These are phyloP conservation scores for Globisporangium cederbergense DNA, from an alignment of 352 stramenopile genomes.

Conservation along the genomic window DNA sequence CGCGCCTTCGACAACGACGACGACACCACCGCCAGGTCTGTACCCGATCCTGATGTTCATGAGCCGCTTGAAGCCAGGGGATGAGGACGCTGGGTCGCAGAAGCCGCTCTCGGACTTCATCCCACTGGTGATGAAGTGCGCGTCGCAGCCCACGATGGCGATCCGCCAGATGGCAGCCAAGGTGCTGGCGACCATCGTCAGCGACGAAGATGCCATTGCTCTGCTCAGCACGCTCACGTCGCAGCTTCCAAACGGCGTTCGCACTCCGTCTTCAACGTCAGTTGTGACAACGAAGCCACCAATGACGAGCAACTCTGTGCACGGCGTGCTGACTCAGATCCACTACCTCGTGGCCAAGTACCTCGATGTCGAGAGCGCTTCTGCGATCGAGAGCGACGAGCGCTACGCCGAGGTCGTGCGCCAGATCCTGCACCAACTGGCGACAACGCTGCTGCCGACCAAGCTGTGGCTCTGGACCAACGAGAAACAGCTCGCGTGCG, in stretches of 20 bases:
- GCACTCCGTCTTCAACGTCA: not conserved
- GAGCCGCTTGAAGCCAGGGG: constrained; percentile 62
- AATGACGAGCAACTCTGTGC: constrained; percentile 59
- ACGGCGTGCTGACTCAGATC: constrained; percentile 63
- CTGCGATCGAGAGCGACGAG: constrained; percentile 6
- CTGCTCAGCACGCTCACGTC: constrained; percentile 35
- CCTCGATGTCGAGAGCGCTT: constrained; percentile 13
- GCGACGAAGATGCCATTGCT: constrained; percentile 41
- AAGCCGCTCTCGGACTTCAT: constrained; percentile 50
- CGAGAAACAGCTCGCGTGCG: constrained; percentile 23
- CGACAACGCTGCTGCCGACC: constrained; percentile 30
- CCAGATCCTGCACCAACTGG: constrained; percentile 30
- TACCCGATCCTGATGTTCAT: constrained; percentile 81
- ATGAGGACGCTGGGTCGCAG: constrained; percentile 37
- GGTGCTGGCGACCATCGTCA: constrained; percentile 70
- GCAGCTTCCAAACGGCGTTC: constrained; percentile 40
- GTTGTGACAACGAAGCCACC: not conserved
- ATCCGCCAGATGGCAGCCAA: constrained; percentile 79
- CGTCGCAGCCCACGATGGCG: constrained; percentile 63
- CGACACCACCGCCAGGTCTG: constrained; percentile 43
- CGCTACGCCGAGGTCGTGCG: constrained; percentile 12
- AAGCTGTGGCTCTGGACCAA: constrained; percentile 49
- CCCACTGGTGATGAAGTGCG: constrained; percentile 65
- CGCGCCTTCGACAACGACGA: not conserved
- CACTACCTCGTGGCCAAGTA: constrained; percentile 45